Evolutionary conservation across 2,329 filamentous ascomycete species (phyloP), one percentile per base, ranked within the genome.

Genomic region (Didymella pinodella): DNA sequence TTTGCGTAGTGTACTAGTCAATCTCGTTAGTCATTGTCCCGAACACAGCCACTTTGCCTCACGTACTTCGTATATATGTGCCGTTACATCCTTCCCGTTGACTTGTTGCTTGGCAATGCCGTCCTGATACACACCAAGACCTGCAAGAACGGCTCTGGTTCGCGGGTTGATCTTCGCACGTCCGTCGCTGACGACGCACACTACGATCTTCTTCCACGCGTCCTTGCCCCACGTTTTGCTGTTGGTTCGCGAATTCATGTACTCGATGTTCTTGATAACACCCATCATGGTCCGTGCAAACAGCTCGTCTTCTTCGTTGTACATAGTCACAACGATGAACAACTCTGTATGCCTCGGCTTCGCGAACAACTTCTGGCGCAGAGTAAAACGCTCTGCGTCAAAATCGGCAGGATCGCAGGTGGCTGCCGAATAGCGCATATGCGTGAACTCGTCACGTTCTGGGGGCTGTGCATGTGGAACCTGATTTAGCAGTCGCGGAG

Each of bases 141-240:
- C 95, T 20, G 95, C 93, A 49, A 99, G 81, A 18, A 98, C 87
- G 32, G 94, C 93, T 72, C 90, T 88, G 2, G 95, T 99, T 64
- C 95, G 84, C 2, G 91, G 87, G 77, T 98, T 97, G 82, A 99
- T 99, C 83, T 97, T 97, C 61, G 89, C 90, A 86, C 95, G 93
- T 60, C 95, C 95, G 72, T 99, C 95, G 70, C 93, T 97, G 65
- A 99, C 95, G 44, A 99, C 88, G 77, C 94, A 98, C 11, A 99
- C 95, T 10, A 99, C 95, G 70, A 99, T 98, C 83, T 99, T 99
- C 83, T 99, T 98, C 95, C 95, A 99, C 4, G 94, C 93, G 70
- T 97, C 92, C 77, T 96, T 95, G 66, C 95, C 95, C 95, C 95
- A 99, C 0, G 94, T 98, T 80, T 97, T 96, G 80, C 93, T 97